Conservation (phyloP, 1,284 basidiomycete genomes). For the Leccinum subrobustum region DNA sequence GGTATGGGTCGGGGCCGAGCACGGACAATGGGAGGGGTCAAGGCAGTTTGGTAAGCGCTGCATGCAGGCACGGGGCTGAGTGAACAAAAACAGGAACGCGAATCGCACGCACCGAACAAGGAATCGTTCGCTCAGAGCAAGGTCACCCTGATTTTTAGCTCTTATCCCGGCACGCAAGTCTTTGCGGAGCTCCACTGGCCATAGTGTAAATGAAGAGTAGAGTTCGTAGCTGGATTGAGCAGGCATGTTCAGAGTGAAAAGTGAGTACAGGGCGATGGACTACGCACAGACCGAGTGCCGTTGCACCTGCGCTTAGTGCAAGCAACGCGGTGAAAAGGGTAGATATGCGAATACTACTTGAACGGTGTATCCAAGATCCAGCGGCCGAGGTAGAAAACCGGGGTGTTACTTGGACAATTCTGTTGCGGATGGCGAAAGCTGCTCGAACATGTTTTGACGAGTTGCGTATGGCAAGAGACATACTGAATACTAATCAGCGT, state of each 20-base stretch:
- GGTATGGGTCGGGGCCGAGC: slow-evolving; percentile 53
- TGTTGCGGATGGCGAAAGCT: neutral
- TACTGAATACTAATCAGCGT: slow-evolving; percentile 27
- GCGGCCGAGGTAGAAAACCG: slow-evolving; percentile 8
- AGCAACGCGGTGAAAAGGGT: slow-evolving; percentile 51
- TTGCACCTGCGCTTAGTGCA: slow-evolving; percentile 46
- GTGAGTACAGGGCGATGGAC: slow-evolving; percentile 8
- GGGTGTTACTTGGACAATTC: slow-evolving; percentile 3
- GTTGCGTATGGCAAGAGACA: slow-evolving; percentile 1
- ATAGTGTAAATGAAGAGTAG: slow-evolving; percentile 56
- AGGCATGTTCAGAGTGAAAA: slow-evolving; percentile 2
- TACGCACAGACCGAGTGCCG: slow-evolving; percentile 57
- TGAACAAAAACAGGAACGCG: neutral
- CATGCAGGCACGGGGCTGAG: slow-evolving; percentile 12
- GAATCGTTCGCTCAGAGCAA: slow-evolving; percentile 46
- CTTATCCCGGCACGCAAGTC: slow-evolving; percentile 66
- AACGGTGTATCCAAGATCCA: slow-evolving; percentile 16
- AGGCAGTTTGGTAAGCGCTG: slow-evolving; percentile 65
- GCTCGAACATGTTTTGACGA: neutral
- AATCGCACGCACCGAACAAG: slow-evolving; percentile 49
- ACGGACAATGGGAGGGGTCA: slow-evolving; percentile 45
- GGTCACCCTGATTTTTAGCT: slow-evolving; percentile 60
- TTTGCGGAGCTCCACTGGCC: slow-evolving; percentile 58
- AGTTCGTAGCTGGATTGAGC: slow-evolving; percentile 53
- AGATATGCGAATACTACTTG: slow-evolving; percentile 34